A percentile compares a stretch with the other conserved stretches of the same genome.
phyloP scores from a whole-genome alignment of 148 eudicot species.

The Tetragonia tetragonoides region DNA sequence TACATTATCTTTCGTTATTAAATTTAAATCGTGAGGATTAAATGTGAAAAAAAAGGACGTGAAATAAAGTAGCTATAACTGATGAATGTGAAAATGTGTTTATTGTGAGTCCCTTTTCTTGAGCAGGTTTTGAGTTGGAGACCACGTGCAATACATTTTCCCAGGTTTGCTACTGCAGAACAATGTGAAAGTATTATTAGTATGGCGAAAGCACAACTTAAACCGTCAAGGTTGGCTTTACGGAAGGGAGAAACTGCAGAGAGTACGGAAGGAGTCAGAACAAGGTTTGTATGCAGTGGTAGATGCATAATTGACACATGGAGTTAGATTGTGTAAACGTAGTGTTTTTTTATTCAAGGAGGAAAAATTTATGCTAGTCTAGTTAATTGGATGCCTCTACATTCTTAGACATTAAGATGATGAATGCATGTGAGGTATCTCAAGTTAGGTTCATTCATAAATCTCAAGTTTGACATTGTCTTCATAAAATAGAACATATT shows the following conservation, averaged over 20 bases:
- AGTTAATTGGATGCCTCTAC: neutral
- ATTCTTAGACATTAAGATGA: neutral
- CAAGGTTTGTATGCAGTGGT: slow-evolving; percentile 49
- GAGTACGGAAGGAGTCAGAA: slow-evolving; percentile 67
- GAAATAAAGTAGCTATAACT: too few relatives aligned
- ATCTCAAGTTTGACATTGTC: neutral
- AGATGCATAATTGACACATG: slow-evolving; percentile 15
- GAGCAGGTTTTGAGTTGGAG: slow-evolving; percentile 80
- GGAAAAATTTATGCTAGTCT: neutral
- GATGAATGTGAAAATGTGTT: too few relatives aligned
- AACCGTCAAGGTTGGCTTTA: slow-evolving; percentile 74
- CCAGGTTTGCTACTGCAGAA: slow-evolving; percentile 72
- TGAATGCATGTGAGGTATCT: slow-evolving; percentile 1
- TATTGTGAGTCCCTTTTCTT: slow-evolving; percentile 17
- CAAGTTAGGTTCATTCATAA: neutral
- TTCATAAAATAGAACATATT: neutral
- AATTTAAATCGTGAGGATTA: too few relatives aligned
- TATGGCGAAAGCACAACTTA: slow-evolving; percentile 55
- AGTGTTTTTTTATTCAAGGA: neutral
- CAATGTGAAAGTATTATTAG: slow-evolving; percentile 64
- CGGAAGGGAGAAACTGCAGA: slow-evolving; percentile 82
- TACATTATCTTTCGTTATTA: too few relatives aligned
- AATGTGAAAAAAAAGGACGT: too few relatives aligned
- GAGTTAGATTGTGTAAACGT: neutral
- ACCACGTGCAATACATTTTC: slow-evolving; percentile 70